Conservation (phyloP, 805 yeast species). For the Ogataea philodendri region DNA sequence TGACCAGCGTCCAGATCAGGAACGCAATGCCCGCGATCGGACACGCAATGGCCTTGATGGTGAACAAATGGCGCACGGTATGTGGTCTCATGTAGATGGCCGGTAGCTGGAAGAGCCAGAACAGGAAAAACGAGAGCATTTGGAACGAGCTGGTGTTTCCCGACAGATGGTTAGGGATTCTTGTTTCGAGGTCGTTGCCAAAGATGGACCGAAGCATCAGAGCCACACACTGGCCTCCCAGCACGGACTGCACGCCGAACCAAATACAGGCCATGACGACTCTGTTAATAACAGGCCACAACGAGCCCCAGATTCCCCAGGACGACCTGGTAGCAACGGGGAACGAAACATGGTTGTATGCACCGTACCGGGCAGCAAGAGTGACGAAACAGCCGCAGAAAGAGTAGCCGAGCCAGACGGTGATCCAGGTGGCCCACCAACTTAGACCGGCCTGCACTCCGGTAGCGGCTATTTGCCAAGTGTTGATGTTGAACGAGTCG, state of each 20-base stretch:
- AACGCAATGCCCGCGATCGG: conserved; percentile 85
- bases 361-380: conserved; percentile 74
- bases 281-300: conserved; percentile 87
- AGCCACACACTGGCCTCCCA: conserved; percentile 81
- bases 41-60: conserved; percentile 72
- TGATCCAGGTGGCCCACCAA: conserved; percentile 91
- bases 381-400: conserved; percentile 69
- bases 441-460: conserved; percentile 74
- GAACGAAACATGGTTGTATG: conserved; percentile 77
- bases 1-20: conserved; percentile 77
- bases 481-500: conserved; percentile 84
- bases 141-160: conserved; percentile 60
- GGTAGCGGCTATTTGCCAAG: conserved; percentile 89
- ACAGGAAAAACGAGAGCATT: conserved; percentile 74
- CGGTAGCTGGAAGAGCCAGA: conserved; percentile 79
- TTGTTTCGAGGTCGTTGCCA: conserved; percentile 58
- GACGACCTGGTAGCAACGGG: conserved; percentile 80
- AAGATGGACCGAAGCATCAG: conserved; percentile 76
- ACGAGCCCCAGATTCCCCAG: conserved; percentile 82
- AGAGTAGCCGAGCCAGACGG: conserved; percentile 83
- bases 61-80: conserved; percentile 76
- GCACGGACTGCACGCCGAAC: conserved; percentile 84
- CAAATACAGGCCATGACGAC: conserved; percentile 77
- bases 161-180: conserved; percentile 64
- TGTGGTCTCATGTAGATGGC: conserved; percentile 82